Evolutionary conservation across 2,329 filamentous ascomycete genomes (phyloP).

Genomic region (Xylaria sp.): DNA sequence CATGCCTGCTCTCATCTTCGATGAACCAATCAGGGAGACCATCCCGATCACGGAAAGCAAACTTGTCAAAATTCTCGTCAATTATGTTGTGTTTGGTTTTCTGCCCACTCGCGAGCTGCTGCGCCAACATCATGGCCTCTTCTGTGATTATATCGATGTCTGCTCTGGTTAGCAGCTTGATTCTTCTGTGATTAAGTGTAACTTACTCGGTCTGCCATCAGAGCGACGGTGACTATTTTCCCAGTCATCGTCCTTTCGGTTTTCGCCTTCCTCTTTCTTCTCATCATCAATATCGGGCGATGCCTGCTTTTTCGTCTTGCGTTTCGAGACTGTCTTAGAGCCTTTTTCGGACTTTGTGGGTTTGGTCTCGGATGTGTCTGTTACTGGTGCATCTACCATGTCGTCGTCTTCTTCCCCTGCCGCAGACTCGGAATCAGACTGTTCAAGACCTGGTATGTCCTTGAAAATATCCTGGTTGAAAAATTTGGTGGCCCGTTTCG

Average conservation of each 20-base stretch:
- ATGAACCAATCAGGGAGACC: slow-evolving; percentile 98
- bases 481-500: slow-evolving; percentile 85
- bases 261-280: slow-evolving; percentile 68
- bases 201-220: slow-evolving; percentile 70
- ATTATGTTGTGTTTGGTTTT: slow-evolving; percentile 81
- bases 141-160: slow-evolving; percentile 99
- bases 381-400: slow-evolving; percentile 42
- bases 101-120: slow-evolving; percentile 87
- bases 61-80: slow-evolving; percentile 94
- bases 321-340: slow-evolving; percentile 38
- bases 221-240: slow-evolving; percentile 71
- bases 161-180: slow-evolving; percentile 48
- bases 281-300: slow-evolving; percentile 51
- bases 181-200: background rate
- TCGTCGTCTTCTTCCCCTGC: slow-evolving; percentile 48
- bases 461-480: slow-evolving; percentile 97
- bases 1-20: slow-evolving; percentile 88
- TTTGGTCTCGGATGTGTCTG: slow-evolving; percentile 22
- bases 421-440: slow-evolving; percentile 53
- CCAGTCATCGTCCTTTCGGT: slow-evolving; percentile 66
- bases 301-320: slow-evolving; percentile 32
- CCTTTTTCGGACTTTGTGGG: slow-evolving; percentile 41
- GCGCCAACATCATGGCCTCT: slow-evolving; percentile 97
- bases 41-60: slow-evolving; percentile 88
- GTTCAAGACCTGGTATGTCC: slow-evolving; percentile 75